Percentiles rank a stretch among this genome's conserved stretches.
Conservation (phyloP, 2,329 filamentous ascomycete species). For the Colletotrichum brevisporum region DNA sequence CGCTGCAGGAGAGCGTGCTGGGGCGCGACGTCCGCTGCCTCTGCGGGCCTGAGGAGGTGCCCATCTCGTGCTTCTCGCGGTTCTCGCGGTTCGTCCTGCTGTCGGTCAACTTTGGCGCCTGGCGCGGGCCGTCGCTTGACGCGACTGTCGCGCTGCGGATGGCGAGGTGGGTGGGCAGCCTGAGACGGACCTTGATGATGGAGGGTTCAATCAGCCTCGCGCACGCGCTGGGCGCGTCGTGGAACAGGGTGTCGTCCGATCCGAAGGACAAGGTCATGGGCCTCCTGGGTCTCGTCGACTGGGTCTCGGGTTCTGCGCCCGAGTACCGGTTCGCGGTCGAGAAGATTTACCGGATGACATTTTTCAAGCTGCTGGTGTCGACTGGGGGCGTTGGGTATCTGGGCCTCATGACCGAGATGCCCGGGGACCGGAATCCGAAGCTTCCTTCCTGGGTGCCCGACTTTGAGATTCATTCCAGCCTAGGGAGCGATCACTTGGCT, state of each 20-base stretch:
- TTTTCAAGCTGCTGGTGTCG: not conserved
- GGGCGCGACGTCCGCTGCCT: not conserved
- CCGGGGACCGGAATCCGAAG: not conserved
- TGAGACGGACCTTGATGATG: not conserved
- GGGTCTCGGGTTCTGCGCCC: not conserved
- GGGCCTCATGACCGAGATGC: not conserved
- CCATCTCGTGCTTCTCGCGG: not conserved
- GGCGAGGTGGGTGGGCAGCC: not conserved
- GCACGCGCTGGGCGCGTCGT: not conserved
- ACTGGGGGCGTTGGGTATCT: not conserved
- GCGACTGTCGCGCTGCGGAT: not conserved
- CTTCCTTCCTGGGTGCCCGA: conserved; percentile 5
- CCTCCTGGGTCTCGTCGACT: not conserved
- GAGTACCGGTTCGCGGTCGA: not conserved
- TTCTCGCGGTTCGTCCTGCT: not conserved
- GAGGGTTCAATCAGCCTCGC: not conserved
- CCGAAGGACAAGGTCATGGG: conserved; percentile 13
- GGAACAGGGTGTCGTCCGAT: not conserved
- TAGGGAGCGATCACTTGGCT: not conserved
- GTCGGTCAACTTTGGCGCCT: not conserved
- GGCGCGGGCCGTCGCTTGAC: not conserved
- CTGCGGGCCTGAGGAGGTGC: not conserved
- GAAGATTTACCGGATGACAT: not conserved
- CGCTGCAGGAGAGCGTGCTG: conserved; percentile 38
- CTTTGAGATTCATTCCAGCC: not conserved